Conservation (phyloP, 2,329 filamentous ascomycete genomes). For the Fusarium burgessii region DNA sequence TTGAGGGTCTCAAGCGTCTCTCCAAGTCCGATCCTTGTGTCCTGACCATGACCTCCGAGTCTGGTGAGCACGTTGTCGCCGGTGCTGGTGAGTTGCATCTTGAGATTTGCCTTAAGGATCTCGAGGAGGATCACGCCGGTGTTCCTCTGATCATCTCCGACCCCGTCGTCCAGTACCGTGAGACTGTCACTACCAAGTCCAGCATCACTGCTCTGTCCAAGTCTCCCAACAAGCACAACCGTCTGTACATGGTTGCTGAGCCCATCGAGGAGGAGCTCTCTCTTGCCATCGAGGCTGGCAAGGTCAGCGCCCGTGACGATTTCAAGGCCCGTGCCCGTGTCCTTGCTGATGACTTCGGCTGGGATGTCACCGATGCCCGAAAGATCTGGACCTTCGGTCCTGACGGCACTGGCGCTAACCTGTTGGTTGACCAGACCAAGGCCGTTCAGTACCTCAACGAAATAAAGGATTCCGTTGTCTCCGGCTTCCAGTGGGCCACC, state of each 20-base stretch:
- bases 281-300: constrained; percentile 89
- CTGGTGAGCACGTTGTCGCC: constrained; percentile 98
- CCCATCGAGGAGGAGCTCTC: constrained; percentile 93
- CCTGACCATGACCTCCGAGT: constrained; percentile 87
- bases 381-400: constrained; percentile 99
- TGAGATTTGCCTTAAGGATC: constrained; percentile 99
- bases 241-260: constrained; percentile 95
- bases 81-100: constrained; percentile 99
- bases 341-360: constrained; percentile 95
- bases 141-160: constrained; percentile 98
- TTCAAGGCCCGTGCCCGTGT: constrained; percentile 98
- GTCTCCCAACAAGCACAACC: constrained; percentile 99
- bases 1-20: constrained; percentile 99
- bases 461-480: constrained; percentile 99
- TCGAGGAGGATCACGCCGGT: constrained; percentile 99
- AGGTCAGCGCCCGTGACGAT: constrained; percentile 95
- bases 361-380: constrained; percentile 99
- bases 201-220: constrained; percentile 98
- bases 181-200: constrained; percentile 87
- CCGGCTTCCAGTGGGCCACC: constrained; percentile 99
- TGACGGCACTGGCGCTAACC: constrained; percentile 96
- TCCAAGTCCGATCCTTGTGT: constrained; percentile 99
- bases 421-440: constrained; percentile 99
- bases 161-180: constrained; percentile 98
- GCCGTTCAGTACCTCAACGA: constrained; percentile 99